Evolutionary conservation across 805 yeast species (phyloP).

Genomic region (Saccharomycopsis lassenensis): DNA sequence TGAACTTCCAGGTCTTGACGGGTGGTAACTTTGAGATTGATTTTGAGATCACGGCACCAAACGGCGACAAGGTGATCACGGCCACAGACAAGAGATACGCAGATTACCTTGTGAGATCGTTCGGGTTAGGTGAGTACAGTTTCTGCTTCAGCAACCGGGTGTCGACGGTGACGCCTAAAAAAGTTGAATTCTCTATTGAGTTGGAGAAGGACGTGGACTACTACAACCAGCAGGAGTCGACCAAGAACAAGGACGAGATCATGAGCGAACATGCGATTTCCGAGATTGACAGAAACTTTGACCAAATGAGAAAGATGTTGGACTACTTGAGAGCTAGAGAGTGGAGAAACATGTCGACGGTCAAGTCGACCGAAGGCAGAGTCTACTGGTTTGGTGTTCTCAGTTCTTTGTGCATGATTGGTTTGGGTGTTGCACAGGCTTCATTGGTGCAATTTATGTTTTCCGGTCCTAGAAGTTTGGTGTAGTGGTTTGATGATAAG

Average conservation of each 20-base stretch:
- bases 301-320: constrained; percentile 48
- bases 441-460: constrained; percentile 76
- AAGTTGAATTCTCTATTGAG: constrained; percentile 50
- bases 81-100: constrained; percentile 55
- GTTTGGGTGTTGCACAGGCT: constrained; percentile 68
- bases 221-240: constrained; percentile 23
- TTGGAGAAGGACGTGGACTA: constrained; percentile 32
- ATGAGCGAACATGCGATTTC: constrained; percentile 43
- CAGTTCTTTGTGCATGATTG: constrained; percentile 64
- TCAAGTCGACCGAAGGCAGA: constrained; percentile 65
- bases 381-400: constrained; percentile 65
- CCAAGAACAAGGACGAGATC: constrained; percentile 37
- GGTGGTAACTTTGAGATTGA: constrained; percentile 64
- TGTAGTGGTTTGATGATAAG: no score
- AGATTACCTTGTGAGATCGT: constrained; percentile 48
- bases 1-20: constrained; percentile 34
- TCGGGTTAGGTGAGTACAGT: constrained; percentile 49
- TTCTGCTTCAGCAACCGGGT: constrained; percentile 57
- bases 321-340: constrained; percentile 92
- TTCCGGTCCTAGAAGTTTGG: constrained; percentile 21
- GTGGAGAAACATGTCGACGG: constrained; percentile 92
- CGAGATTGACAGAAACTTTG: constrained; percentile 48
- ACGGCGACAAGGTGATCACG: constrained; percentile 33
- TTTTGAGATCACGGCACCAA: constrained; percentile 47
- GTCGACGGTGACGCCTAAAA: constrained; percentile 51